These are phyloP conservation scores for Misopates orontium DNA, from an alignment of 257 asterid species.

Conservation along the genomic window DNA sequence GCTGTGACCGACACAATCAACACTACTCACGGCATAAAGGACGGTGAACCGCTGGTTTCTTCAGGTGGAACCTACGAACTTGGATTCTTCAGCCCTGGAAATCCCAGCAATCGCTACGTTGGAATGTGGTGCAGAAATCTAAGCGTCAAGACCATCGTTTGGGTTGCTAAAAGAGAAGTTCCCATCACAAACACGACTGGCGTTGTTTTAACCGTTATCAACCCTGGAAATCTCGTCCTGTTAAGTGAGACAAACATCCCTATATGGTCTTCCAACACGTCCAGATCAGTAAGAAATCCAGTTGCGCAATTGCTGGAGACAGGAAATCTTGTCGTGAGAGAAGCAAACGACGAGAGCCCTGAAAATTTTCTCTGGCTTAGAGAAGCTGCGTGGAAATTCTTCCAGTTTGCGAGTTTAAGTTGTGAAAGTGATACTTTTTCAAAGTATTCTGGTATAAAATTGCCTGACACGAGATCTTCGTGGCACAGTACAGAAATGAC, in stretches of 20 bases:
- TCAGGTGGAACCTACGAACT: not conserved
- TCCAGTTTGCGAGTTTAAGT: constrained; percentile 17
- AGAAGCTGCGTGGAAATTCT: constrained; percentile 25
- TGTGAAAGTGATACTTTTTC: constrained; percentile 28
- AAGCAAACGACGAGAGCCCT: too few relatives aligned
- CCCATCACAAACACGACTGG: not conserved
- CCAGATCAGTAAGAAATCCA: constrained; percentile 21
- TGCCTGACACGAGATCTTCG: constrained; percentile 24
- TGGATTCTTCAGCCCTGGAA: constrained; percentile 4
- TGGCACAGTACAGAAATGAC: constrained; percentile 10
- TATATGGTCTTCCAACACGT: constrained; percentile 37
- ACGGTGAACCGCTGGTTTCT: constrained; percentile 2
- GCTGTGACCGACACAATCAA: not conserved
- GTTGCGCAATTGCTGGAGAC: too few relatives aligned
- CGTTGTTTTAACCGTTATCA: not conserved
- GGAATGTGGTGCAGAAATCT: constrained; percentile 5
- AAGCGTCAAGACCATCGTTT: not conserved
- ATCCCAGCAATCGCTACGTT: not conserved
- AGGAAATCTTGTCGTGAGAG: too few relatives aligned
- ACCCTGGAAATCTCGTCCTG: constrained; percentile 25
- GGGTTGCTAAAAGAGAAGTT: constrained; percentile 4
- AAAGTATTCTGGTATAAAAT: constrained; percentile 11
- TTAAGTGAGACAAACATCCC: constrained; percentile 1
- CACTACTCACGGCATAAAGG: not conserved
- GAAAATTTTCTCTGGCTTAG: constrained; percentile 22